A percentile compares a stretch with the other conserved stretches of the same genome.
Evolutionary conservation across 495 filamentous ascomycete species (phyloP).

Genomic region (Neurospora sp.): DNA sequence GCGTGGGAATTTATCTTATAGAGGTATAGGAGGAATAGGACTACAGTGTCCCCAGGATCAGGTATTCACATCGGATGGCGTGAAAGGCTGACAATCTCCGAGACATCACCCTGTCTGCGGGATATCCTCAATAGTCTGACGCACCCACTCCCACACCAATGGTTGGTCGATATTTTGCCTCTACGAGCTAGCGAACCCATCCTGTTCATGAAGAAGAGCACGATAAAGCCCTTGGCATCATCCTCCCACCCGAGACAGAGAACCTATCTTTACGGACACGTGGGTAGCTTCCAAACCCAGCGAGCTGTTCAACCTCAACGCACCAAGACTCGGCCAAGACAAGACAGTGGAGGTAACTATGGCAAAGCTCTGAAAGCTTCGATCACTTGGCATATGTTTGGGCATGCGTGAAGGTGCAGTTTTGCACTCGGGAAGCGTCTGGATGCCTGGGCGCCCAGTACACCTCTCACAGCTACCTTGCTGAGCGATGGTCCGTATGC

Average conservation of each 20-base stretch:
- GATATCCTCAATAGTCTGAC: not conserved
- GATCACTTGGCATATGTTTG: not conserved
- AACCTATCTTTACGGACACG: not conserved
- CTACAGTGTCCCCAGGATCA: not conserved
- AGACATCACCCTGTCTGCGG: not conserved
- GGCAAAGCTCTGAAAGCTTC: not conserved
- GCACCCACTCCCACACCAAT: not conserved
- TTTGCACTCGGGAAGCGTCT: not conserved
- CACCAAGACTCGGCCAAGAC: not conserved
- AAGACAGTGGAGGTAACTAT: not conserved
- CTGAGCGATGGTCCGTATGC: not conserved
- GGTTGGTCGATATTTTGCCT: not conserved
- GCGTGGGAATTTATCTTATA: not conserved
- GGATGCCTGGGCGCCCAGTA: not conserved
- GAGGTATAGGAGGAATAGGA: not conserved
- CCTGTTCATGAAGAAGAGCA: not conserved
- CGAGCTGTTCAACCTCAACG: not conserved
- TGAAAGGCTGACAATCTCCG: not conserved
- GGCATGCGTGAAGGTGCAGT: not conserved
- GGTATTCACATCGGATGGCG: not conserved
- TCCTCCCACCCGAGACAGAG: not conserved
- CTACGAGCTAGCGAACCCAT: not conserved
- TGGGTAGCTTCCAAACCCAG: not conserved
- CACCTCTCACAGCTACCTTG: not conserved
- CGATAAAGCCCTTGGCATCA: not conserved